Conservation (phyloP, 768 basidiomycete species). For the Lactarius indigo region DNA sequence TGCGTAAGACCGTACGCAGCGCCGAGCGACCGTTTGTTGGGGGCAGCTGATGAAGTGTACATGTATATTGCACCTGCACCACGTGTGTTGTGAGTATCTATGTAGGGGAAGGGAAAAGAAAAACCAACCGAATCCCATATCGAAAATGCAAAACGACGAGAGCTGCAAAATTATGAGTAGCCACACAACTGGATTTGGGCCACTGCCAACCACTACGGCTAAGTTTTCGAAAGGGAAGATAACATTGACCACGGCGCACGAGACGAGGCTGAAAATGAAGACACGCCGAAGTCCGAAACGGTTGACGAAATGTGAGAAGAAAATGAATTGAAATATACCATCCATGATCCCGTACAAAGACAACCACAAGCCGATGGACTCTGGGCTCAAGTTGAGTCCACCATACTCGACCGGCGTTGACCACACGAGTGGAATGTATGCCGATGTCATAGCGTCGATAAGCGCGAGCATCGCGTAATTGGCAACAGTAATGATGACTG, state of each 20-base stretch:
- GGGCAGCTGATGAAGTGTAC: slow-evolving; percentile 59
- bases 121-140: background rate
- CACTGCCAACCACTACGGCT: background rate
- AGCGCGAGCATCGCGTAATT: too few species aligned
- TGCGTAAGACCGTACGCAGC: slow-evolving; percentile 55
- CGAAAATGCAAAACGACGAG: background rate
- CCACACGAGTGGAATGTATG: too few species aligned
- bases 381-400: slow-evolving; percentile 34
- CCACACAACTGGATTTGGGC: background rate
- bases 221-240: slow-evolving; percentile 29
- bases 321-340: slow-evolving; percentile 37
- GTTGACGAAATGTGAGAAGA: slow-evolving; percentile 36
- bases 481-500: slow-evolving; percentile 40
- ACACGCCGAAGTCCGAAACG: slow-evolving; percentile 36
- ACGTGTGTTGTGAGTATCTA: background rate
- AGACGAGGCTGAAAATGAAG: slow-evolving; percentile 28
- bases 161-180: background rate
- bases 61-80: slow-evolving; percentile 64
- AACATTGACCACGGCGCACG: slow-evolving; percentile 27
- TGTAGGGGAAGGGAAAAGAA: background rate
- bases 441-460: too few species aligned
- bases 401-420: too few species aligned
- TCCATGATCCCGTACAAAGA: slow-evolving; percentile 36
- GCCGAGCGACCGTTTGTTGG: slow-evolving; percentile 60
- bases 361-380: slow-evolving; percentile 37